Conservation (phyloP, 2,329 filamentous ascomycete species). For the Aspergillus aculeatus region DNA sequence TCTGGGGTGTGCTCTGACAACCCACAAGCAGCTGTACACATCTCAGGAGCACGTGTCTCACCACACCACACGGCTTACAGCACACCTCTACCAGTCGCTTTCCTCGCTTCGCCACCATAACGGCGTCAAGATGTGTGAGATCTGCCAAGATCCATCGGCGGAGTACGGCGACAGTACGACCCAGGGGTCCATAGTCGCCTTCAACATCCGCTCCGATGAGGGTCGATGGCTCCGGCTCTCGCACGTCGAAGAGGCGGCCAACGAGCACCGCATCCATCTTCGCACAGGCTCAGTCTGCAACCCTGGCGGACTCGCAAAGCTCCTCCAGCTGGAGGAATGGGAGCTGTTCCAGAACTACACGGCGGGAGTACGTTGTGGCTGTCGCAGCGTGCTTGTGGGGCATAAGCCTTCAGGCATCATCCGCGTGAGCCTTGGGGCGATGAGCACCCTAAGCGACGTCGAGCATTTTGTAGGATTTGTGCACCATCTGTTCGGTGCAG, state of each 20-base stretch:
- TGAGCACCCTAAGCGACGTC: conserved; percentile 14
- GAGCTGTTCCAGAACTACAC: conserved; percentile 13
- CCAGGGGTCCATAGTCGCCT: conserved; percentile 14
- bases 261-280: conserved; percentile 14
- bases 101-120: conserved; percentile 11
- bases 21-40: conserved; percentile 9
- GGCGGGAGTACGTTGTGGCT: conserved; percentile 14
- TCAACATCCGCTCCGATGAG: conserved; percentile 8
- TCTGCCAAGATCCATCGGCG: not conserved
- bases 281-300: conserved; percentile 19
- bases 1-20: conserved; percentile 11
- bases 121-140: conserved; percentile 8
- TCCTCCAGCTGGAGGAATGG: conserved; percentile 4
- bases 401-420: conserved; percentile 13
- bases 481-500: not conserved
- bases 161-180: conserved; percentile 9
- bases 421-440: conserved; percentile 16
- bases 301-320: conserved; percentile 15
- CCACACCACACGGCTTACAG: conserved; percentile 10
- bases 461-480: conserved; percentile 10
- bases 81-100: not conserved
- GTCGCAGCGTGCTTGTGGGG: conserved; percentile 10
- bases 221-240: conserved; percentile 10
- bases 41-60: conserved; percentile 6
- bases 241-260: conserved; percentile 11